phyloP scores from a whole-genome alignment of 331 rosid species.

The Stylosanthes scabra region DNA sequence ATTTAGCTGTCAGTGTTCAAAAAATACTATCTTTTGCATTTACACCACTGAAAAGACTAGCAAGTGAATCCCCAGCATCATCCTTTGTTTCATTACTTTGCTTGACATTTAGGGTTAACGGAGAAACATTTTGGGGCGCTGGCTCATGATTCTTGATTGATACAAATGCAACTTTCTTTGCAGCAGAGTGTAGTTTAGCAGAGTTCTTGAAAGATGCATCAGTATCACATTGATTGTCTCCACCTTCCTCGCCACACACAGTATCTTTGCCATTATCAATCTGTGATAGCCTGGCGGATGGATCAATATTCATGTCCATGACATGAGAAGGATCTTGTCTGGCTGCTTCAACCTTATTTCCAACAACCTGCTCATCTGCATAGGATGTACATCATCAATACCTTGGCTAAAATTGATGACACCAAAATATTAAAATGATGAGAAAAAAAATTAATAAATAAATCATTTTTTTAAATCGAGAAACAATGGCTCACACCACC shows the following conservation, averaged over 20 bases:
- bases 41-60: constrained; percentile 52
- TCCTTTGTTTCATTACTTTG: constrained; percentile 45
- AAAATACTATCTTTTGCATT: constrained; percentile 52
- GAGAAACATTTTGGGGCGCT: constrained; percentile 15
- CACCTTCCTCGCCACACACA: constrained; percentile 24
- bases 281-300: constrained; percentile 28
- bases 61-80: constrained; percentile 51
- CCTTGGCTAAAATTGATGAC: constrained; percentile 15
- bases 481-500: background rate
- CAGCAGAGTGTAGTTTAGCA: constrained; percentile 41
- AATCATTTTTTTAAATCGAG: background rate
- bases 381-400: constrained; percentile 12
- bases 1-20: background rate
- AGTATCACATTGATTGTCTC: constrained; percentile 34
- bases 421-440: constrained; percentile 8
- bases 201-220: constrained; percentile 30
- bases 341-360: constrained; percentile 36
- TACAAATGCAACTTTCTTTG: constrained; percentile 71
- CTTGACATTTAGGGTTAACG: constrained; percentile 24
- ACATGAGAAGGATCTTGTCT: constrained; percentile 31
- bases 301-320: constrained; percentile 35
- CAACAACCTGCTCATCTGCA: constrained; percentile 48
- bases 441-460: background rate
- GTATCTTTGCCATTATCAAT: constrained; percentile 24
- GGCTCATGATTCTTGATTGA: constrained; percentile 53